A percentile compares a stretch with the other conserved stretches of the same genome.
Evolutionary conservation across 495 filamentous ascomycete genomes (phyloP).

Genomic region (Paragyromitra xinjiangensis): DNA sequence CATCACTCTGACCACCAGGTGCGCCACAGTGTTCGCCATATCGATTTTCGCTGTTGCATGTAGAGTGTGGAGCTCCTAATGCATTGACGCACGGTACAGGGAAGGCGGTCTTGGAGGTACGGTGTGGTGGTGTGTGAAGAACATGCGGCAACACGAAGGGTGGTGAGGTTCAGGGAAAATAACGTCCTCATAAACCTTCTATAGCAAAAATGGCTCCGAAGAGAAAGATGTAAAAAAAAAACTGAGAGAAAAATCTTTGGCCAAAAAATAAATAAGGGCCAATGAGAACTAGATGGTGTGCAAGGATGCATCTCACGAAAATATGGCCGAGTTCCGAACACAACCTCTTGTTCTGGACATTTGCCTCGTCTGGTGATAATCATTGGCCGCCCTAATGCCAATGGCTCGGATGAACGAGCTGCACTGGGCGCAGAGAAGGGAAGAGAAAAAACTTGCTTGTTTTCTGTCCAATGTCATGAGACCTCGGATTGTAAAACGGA

Average conservation of each 20-base stretch:
- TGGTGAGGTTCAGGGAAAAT: background rate
- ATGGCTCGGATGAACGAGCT: conserved; percentile 40
- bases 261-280: conserved; percentile 9
- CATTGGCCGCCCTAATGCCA: conserved; percentile 45
- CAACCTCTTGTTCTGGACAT: conserved; percentile 33
- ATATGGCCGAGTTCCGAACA: conserved; percentile 48
- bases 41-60: conserved; percentile 38
- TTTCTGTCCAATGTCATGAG: conserved; percentile 44
- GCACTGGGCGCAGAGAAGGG: conserved; percentile 23
- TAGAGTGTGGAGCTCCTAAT: conserved; percentile 47
- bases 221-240: background rate
- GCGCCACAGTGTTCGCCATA: conserved; percentile 29
- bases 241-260: background rate
- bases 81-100: conserved; percentile 54
- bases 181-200: conserved; percentile 5
- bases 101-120: conserved; percentile 34
- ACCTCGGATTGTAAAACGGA: conserved; percentile 35
- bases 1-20: conserved; percentile 23
- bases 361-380: conserved; percentile 27
- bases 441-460: conserved; percentile 43
- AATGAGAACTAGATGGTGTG: conserved; percentile 29
- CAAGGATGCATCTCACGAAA: conserved; percentile 33
- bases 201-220: conserved; percentile 19
- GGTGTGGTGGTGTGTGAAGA: conserved; percentile 24
- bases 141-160: background rate